These are phyloP conservation scores for Ricinus communis DNA, from an alignment of 345 rosid genomes.

Conservation along the genomic window DNA sequence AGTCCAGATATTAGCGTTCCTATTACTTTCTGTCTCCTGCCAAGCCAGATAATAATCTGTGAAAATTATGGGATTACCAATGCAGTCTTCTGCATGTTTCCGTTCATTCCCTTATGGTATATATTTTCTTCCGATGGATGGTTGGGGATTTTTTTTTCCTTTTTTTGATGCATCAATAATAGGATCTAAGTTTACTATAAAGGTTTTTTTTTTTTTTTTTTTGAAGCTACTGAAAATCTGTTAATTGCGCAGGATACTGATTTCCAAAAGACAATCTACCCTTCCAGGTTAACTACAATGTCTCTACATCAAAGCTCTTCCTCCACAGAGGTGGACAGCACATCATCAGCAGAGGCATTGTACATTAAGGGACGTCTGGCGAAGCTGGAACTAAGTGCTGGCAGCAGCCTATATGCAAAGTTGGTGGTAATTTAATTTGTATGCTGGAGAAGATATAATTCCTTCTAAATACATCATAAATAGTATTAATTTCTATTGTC, in stretches of 20 bases:
- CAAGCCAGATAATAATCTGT: background rate
- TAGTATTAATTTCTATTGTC: background rate
- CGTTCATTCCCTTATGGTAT: background rate
- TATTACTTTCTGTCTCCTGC: background rate
- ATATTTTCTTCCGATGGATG: background rate
- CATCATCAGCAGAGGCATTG: slow-evolving; percentile 40
- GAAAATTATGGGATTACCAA: background rate
- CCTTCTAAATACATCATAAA: slow-evolving; percentile 5
- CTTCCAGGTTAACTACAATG: slow-evolving; percentile 76
- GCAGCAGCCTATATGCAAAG: slow-evolving; percentile 66
- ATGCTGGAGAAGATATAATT: slow-evolving; percentile 9
- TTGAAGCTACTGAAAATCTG: slow-evolving; percentile 9
- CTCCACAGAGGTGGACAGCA: slow-evolving; percentile 38
- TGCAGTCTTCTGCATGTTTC: background rate
- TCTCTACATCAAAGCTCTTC: slow-evolving; percentile 54
- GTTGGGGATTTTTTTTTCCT: too few species aligned
- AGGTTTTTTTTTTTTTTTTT: background rate
- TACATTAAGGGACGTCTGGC: slow-evolving; percentile 51
- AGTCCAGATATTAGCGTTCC: too few species aligned
- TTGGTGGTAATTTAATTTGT: slow-evolving; percentile 70
- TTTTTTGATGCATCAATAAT: background rate
- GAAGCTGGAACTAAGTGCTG: slow-evolving; percentile 76
- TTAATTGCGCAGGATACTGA: slow-evolving; percentile 54
- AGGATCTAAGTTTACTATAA: background rate
- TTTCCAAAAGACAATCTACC: slow-evolving; percentile 60